Percentiles rank a stretch among this genome's conserved stretches.
These are phyloP conservation scores for Trypanosoma vivax DNA, from an alignment of 208 protist genomes.

Conservation along the genomic window DNA sequence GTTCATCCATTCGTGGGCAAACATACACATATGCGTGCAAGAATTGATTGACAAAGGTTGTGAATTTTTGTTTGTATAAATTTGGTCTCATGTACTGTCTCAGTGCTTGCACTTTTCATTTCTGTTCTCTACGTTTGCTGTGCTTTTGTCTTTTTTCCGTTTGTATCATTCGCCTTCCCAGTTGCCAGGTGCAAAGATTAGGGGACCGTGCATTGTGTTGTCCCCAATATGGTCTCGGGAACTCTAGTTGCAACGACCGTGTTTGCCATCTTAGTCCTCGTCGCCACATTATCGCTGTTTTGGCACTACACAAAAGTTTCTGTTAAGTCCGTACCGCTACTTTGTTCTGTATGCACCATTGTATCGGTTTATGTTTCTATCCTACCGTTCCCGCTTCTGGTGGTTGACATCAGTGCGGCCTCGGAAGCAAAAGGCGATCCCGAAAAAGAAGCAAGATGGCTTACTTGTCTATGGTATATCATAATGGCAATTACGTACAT, in stretches of 20 bases:
- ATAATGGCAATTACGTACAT: conserved; percentile 84
- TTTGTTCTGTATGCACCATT: conserved; percentile 64
- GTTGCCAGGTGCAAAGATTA: not conserved
- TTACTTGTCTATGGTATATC: conserved; percentile 76
- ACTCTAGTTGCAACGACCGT: conserved; percentile 55
- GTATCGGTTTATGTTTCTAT: conserved; percentile 72
- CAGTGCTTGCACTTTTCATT: not conserved
- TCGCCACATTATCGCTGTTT: conserved; percentile 48
- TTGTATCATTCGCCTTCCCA: not conserved
- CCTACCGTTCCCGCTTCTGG: conserved; percentile 79
- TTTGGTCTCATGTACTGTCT: not conserved
- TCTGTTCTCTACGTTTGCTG: not conserved
- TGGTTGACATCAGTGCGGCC: conserved; percentile 78
- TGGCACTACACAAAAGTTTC: conserved; percentile 77
- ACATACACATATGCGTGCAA: too few relatives aligned
- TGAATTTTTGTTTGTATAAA: not conserved
- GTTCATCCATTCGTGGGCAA: too few relatives aligned
- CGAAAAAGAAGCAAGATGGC: conserved; percentile 36
- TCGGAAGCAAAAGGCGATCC: conserved; percentile 25
- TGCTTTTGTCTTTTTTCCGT: not conserved
- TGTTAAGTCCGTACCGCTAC: conserved; percentile 53
- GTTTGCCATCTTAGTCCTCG: conserved; percentile 63
- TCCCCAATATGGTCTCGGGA: conserved; percentile 30
- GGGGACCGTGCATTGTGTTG: too few relatives aligned
- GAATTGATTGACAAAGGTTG: too few relatives aligned